A percentile compares a stretch with the other conserved stretches of the same genome.
Conservation (phyloP, 192 early-diverging fungal species). For the Radiomyces spectabilis region DNA sequence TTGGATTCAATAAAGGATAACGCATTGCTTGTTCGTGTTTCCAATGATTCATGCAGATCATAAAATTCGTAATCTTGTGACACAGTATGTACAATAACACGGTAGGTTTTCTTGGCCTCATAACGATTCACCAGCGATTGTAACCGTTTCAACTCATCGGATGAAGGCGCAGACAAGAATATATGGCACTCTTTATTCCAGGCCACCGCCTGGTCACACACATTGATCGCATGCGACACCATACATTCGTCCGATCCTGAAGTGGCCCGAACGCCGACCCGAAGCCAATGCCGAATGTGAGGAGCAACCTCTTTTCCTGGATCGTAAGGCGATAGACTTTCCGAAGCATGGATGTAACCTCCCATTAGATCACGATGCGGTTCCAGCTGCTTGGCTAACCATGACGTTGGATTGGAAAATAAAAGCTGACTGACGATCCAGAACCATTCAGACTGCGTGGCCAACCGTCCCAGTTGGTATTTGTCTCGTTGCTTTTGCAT, state of each 20-base stretch:
- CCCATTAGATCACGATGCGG: slow-evolving; percentile 11
- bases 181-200: slow-evolving; percentile 9
- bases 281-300: slow-evolving; percentile 2
- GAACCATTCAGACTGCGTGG: slow-evolving; percentile 20
- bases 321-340: slow-evolving; percentile 10
- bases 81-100: slow-evolving; percentile 6
- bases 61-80: background rate
- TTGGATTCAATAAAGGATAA: background rate
- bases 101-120: background rate
- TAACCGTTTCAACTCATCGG: background rate
- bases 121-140: no score
- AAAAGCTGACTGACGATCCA: slow-evolving; percentile 14
- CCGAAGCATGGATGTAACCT: slow-evolving; percentile 5
- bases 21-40: no score
- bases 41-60: background rate
- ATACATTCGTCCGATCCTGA: background rate
- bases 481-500: background rate
- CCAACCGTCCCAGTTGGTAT: slow-evolving; percentile 5
- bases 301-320: slow-evolving; percentile 2
- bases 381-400: slow-evolving; percentile 12
- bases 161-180: slow-evolving; percentile 1
- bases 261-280: slow-evolving; percentile 5
- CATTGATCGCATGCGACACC: background rate
- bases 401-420: slow-evolving; percentile 14
- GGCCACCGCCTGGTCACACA: background rate